A percentile compares a stretch with the other conserved stretches of the same genome.
These are phyloP conservation scores for Salvia miltiorrhiza DNA, from an alignment of 257 asterid species.

Conservation along the genomic window DNA sequence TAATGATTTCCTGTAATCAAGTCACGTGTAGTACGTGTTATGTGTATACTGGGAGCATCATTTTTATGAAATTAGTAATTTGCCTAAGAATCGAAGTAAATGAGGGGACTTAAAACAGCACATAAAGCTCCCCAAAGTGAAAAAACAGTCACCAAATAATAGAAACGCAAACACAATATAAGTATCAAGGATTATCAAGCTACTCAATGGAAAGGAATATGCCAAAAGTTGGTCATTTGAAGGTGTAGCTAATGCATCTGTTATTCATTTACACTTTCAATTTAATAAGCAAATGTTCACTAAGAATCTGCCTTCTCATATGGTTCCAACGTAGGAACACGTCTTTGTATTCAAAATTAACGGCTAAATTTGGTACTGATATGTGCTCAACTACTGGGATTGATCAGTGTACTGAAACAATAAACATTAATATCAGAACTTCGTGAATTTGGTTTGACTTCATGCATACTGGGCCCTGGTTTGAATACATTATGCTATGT, in stretches of 20 bases:
- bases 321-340: too few relatives aligned
- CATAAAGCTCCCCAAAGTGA: not conserved
- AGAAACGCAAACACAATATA: not conserved
- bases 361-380: not conserved
- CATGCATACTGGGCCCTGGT: not conserved
- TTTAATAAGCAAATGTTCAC: not conserved
- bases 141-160: not conserved
- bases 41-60: not conserved
- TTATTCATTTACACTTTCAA: not conserved
- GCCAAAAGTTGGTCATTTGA: not conserved
- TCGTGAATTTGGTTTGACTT: not conserved
- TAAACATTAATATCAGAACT: not conserved
- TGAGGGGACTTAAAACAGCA: too few relatives aligned
- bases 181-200: not conserved
- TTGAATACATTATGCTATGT: not conserved
- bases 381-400: not conserved
- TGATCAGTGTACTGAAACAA: not conserved
- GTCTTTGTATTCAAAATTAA: not conserved
- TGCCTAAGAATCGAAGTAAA: not conserved
- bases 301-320: too few relatives aligned
- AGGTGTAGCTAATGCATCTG: not conserved
- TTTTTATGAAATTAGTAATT: not conserved
- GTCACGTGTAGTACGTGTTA: conserved; percentile 16
- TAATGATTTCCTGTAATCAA: conserved; percentile 84
- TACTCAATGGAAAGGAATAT: not conserved